phyloP scores from a whole-genome alignment of 306 rosid genomes.

The Lablab purpureus region DNA sequence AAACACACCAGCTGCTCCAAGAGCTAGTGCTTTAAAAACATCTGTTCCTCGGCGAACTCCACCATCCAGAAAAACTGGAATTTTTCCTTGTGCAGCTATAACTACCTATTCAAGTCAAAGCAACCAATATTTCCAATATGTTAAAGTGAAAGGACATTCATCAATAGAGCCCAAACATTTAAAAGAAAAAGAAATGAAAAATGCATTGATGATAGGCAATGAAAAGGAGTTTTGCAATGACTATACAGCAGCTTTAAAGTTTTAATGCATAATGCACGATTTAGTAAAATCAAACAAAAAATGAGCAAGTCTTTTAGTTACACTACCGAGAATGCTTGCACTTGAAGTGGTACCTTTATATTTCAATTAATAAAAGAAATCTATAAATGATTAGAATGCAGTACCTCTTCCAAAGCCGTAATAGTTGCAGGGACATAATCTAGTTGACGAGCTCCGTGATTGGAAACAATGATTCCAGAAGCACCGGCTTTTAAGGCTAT shows the following conservation, averaged over 20 bases:
- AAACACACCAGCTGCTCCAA: slow-evolving; percentile 91
- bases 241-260: neutral
- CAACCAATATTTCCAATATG: slow-evolving; percentile 5
- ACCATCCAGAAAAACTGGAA: slow-evolving; percentile 93
- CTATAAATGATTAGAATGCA: neutral
- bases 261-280: slow-evolving; percentile 6
- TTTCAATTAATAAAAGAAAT: neutral
- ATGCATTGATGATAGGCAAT: neutral
- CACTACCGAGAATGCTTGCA: slow-evolving; percentile 1
- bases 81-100: slow-evolving; percentile 78
- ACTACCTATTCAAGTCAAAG: slow-evolving; percentile 65
- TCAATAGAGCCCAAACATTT: neutral
- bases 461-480: slow-evolving; percentile 90
- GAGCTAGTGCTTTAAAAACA: slow-evolving; percentile 94
- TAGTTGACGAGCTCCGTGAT: slow-evolving; percentile 99
- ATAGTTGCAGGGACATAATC: slow-evolving; percentile 97
- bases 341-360: neutral
- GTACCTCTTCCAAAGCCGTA: slow-evolving; percentile 87
- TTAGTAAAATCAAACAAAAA: neutral
- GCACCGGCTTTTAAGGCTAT: slow-evolving; percentile 78
- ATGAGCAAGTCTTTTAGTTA: slow-evolving; percentile 1
- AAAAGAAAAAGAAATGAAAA: neutral
- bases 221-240: neutral
- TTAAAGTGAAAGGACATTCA: neutral
- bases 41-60: slow-evolving; percentile 95